A percentile compares a stretch with the other conserved stretches of the same genome.
Evolutionary conservation across 179 eudicot species (phyloP).

Genomic region (Patellifolia procumbens): DNA sequence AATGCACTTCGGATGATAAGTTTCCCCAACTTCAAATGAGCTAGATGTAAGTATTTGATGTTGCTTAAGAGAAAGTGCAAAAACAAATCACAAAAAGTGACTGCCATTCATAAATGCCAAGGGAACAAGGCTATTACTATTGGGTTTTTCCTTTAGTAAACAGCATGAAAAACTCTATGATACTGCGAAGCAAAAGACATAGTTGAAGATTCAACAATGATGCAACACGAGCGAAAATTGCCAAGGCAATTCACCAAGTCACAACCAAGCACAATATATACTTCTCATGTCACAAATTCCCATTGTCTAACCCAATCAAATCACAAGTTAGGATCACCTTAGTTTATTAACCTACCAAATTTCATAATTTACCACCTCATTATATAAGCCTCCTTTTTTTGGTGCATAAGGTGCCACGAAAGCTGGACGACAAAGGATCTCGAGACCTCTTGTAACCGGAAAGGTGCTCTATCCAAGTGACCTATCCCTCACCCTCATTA

Average conservation of each 20-base stretch:
- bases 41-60: too few species aligned
- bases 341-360: not conserved
- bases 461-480: too few species aligned
- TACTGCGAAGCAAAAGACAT: not conserved
- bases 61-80: too few species aligned
- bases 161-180: not conserved
- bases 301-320: not conserved
- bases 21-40: too few species aligned
- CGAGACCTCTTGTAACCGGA: too few species aligned
- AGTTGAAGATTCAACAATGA: not conserved
- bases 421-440: too few species aligned
- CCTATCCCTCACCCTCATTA: too few species aligned
- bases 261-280: not conserved
- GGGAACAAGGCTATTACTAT: not conserved
- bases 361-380: not conserved
- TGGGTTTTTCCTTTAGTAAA: not conserved
- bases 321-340: not conserved
- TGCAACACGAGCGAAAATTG: not conserved
- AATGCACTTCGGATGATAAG: too few species aligned
- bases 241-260: not conserved
- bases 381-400: too few species aligned
- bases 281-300: not conserved
- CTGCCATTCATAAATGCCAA: not conserved
- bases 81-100: not conserved
- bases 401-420: too few species aligned